Base-by-base conservation (phyloP, 2,329 filamentous ascomycete species). In the Capronia epimyces region DNA sequence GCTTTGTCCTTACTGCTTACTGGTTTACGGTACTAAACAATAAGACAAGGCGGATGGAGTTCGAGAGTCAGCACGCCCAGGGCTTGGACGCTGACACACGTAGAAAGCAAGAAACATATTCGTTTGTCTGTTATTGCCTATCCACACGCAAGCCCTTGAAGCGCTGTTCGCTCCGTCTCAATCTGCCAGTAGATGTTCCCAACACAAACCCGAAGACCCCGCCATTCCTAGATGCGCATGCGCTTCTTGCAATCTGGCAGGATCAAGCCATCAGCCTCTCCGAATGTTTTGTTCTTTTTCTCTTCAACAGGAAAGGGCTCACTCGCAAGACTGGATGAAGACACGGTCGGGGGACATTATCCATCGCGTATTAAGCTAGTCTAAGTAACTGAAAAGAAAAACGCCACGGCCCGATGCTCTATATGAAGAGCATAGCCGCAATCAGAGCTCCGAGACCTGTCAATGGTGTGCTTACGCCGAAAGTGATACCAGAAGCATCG, bases 121-220 rank as follows among this genome's bases (percentile, higher is more conserved):
- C 51, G 46, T 58, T 52, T 58, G 56, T 58, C 56, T 56, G 56
- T 52, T 58, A 53, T 58, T 56, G 56, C 56, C 53, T 58, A 58
- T 58, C 56, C 56, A 58, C 53, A 54, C 56, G 53, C 56, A 57
- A 56, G 42, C 53, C 46, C 49, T 29, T 13, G 34, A 48, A 54
- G 51, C 50, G 27, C 37, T 54, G 44, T 48, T 58, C 50, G 56
- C 50, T 56, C 53, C 43, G 20, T 52, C 43, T 52, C 56, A 58
- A 51, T 52, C 50, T 58, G 45, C 52, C 55, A 58, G 52, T 56
- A 58, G 50, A 58, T 56, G 41, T 51, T 53, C 54, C 56, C 53
- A 50, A 51, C 41, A 37, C 45, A 49, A 50, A 47, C 46, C 46
- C 43, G 43, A 46, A 46, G 41, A 45, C 32, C 46, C 48, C 43